phyloP scores from a whole-genome alignment of 2,329 filamentous ascomycete genomes.

The Gnomoniopsis sp. region DNA sequence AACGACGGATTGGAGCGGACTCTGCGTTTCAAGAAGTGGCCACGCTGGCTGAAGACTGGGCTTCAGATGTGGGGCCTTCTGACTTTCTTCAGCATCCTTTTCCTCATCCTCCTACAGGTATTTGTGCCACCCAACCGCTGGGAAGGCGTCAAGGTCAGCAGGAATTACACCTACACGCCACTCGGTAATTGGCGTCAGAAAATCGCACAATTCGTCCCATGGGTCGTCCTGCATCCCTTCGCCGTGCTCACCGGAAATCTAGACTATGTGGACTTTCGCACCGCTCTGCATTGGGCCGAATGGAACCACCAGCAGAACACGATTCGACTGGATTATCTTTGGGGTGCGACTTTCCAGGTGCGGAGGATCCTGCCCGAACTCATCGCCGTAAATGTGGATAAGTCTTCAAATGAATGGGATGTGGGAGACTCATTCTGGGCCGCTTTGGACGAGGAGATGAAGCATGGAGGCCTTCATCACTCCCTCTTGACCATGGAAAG shows the following conservation, averaged over 20 bases:
- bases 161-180: background rate
- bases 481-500: slow-evolving; percentile 39
- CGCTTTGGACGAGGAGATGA: slow-evolving; percentile 55
- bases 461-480: slow-evolving; percentile 40
- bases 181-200: slow-evolving; percentile 13
- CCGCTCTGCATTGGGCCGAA: slow-evolving; percentile 14
- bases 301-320: slow-evolving; percentile 23
- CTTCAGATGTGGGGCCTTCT: slow-evolving; percentile 10
- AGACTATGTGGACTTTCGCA: slow-evolving; percentile 14
- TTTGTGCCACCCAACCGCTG: slow-evolving; percentile 1
- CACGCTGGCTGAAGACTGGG: background rate
- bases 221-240: slow-evolving; percentile 14
- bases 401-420: slow-evolving; percentile 20
- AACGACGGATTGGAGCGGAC: background rate
- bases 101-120: slow-evolving; percentile 9
- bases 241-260: slow-evolving; percentile 12
- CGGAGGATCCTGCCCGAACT: slow-evolving; percentile 48
- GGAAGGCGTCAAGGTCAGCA: slow-evolving; percentile 13
- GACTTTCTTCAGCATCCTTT: background rate
- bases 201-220: slow-evolving; percentile 12
- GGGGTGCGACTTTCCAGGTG: slow-evolving; percentile 4
- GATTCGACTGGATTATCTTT: slow-evolving; percentile 17
- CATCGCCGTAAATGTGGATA: slow-evolving; percentile 51
- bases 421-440: slow-evolving; percentile 64
- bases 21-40: no score